phyloP scores from a whole-genome alignment of 148 eudicot genomes.

The Limonium bicolor region DNA sequence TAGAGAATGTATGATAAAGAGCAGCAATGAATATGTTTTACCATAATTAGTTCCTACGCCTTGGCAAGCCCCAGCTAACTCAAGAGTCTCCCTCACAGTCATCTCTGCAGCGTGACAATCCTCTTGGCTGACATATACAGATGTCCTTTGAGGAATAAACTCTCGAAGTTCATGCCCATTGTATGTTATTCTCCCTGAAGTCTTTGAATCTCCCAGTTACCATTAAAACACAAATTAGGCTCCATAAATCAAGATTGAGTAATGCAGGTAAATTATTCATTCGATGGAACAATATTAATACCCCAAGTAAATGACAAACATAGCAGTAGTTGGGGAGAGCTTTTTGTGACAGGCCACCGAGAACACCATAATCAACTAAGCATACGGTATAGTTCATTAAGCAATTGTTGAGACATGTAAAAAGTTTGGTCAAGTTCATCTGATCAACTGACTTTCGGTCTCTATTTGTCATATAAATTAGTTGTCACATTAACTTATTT shows the following conservation, averaged over 20 bases:
- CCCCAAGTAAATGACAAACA: too few relatives aligned
- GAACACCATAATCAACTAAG: neutral
- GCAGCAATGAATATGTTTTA: conserved; percentile 21
- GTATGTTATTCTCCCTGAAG: conserved; percentile 85
- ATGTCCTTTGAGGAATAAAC: conserved; percentile 95
- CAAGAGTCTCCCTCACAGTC: conserved; percentile 96
- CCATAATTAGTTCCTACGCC: conserved; percentile 96
- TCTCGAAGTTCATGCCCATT: conserved; percentile 83
- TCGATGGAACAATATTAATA: too few relatives aligned
- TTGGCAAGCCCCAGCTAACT: conserved; percentile 82
- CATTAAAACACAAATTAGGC: neutral
- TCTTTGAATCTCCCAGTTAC: conserved; percentile 42
- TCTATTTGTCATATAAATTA: too few relatives aligned
- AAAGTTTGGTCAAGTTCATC: too few relatives aligned
- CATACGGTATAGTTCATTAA: neutral
- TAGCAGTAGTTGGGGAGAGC: too few relatives aligned
- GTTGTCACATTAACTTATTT: too few relatives aligned
- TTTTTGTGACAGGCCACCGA: too few relatives aligned
- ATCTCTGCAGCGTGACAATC: conserved; percentile 95
- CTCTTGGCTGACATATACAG: conserved; percentile 91
- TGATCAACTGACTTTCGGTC: too few relatives aligned
- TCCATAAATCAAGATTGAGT: neutral
- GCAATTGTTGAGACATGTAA: too few relatives aligned
- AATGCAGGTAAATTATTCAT: neutral
- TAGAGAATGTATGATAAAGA: neutral